Percentiles rank a stretch among this genome's conserved stretches.
These are phyloP conservation scores for Eragrostis nindensis DNA, from an alignment of 176 grass and related monocot genomes.

Conservation along the genomic window DNA sequence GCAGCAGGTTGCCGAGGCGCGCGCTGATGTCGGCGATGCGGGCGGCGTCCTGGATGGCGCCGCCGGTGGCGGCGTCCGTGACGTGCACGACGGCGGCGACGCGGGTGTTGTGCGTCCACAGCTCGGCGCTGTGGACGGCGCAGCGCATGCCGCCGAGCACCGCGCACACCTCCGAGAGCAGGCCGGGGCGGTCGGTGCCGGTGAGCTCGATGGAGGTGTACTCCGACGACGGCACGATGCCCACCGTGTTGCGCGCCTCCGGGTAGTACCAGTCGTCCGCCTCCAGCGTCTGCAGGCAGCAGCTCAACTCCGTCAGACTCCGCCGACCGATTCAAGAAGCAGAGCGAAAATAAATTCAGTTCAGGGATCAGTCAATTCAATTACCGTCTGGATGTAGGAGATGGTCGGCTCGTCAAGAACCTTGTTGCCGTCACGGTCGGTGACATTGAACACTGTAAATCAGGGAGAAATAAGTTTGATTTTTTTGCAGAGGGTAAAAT, in stretches of 20 bases:
- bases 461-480: not conserved
- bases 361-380: conserved; percentile 35
- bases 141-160: conserved; percentile 63
- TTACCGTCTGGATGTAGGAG: conserved; percentile 80
- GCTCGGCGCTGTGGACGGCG: conserved; percentile 63
- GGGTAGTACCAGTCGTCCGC: conserved; percentile 71
- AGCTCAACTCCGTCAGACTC: not conserved
- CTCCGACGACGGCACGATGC: conserved; percentile 58
- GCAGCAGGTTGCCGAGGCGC: conserved; percentile 64
- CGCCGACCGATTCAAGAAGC: not conserved
- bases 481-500: too few species aligned
- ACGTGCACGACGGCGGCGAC: conserved; percentile 75
- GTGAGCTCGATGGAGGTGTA: conserved; percentile 82
- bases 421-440: conserved; percentile 72
- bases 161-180: conserved; percentile 84
- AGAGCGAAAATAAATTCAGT: not conserved
- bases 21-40: conserved; percentile 54
- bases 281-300: conserved; percentile 58
- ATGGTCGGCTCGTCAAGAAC: conserved; percentile 59
- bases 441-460: conserved; percentile 82
- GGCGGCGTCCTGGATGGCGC: conserved; percentile 49
- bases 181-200: conserved; percentile 72
- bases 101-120: conserved; percentile 91
- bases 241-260: conserved; percentile 59
- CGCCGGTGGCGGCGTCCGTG: conserved; percentile 43